These are phyloP conservation scores for Picochlorum sp. DNA, from an alignment of 139 green algal genomes.

Conservation along the genomic window DNA sequence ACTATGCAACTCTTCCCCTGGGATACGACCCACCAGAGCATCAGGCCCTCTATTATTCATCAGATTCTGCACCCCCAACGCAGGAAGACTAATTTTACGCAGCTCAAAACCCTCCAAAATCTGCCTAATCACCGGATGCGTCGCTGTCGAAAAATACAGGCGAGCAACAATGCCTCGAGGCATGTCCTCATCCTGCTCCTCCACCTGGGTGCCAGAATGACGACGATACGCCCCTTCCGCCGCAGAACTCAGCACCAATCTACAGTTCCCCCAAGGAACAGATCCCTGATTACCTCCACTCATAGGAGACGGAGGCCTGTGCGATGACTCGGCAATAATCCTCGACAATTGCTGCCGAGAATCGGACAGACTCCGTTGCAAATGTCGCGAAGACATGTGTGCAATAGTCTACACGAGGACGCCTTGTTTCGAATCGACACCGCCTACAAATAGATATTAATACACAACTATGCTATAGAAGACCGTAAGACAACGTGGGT, in stretches of 20 bases:
- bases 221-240: background rate
- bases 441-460: too few relatives aligned
- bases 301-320: too few relatives aligned
- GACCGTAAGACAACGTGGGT: too few relatives aligned
- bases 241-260: slow-evolving; percentile 3
- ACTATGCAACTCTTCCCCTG: slow-evolving; percentile 22
- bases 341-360: slow-evolving; percentile 8
- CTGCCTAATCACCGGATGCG: slow-evolving; percentile 14
- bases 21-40: slow-evolving; percentile 28
- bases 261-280: slow-evolving; percentile 14
- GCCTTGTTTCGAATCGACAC: too few relatives aligned
- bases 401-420: too few relatives aligned
- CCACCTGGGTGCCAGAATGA: background rate
- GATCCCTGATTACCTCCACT: too few relatives aligned
- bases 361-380: background rate
- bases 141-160: slow-evolving; percentile 7
- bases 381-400: too few relatives aligned
- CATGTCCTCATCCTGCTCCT: background rate
- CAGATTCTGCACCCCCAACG: slow-evolving; percentile 24
- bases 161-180: slow-evolving; percentile 13
- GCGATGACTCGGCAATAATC: slow-evolving; percentile 1
- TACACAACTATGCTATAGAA: too few relatives aligned
- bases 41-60: slow-evolving; percentile 32
- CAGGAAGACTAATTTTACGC: slow-evolving; percentile 11
- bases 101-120: slow-evolving; percentile 2